A percentile compares a stretch with the other conserved stretches of the same genome.
phyloP scores from a whole-genome alignment of 2,329 filamentous ascomycete species.

The Claviceps purpurea region DNA sequence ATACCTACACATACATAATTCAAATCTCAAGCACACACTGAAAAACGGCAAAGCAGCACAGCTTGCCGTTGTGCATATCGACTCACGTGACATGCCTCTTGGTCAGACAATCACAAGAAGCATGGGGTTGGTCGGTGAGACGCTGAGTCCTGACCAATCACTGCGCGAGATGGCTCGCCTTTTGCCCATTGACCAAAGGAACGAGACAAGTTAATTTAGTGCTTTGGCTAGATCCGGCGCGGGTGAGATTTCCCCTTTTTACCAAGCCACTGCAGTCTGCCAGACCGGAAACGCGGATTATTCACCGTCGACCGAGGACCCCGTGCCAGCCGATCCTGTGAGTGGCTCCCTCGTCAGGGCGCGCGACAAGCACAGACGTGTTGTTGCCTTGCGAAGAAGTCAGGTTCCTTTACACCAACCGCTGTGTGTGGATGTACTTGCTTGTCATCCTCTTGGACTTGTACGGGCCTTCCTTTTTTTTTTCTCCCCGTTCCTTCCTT shows the following conservation, averaged over 20 bases:
- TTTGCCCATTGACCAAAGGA: neutral
- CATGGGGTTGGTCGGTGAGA: neutral
- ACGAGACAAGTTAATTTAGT: neutral
- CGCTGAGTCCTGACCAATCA: neutral
- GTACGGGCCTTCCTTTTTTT: neutral
- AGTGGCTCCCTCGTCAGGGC: neutral
- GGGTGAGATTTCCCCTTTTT: slow-evolving; percentile 20
- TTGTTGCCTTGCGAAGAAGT: neutral
- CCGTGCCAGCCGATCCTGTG: neutral
- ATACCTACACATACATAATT: too few species aligned
- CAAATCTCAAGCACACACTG: too few species aligned
- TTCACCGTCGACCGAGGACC: slow-evolving; percentile 1
- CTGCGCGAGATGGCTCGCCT: neutral
- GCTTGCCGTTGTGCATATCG: too few species aligned
- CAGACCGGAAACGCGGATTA: slow-evolving; percentile 6
- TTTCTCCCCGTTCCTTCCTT: slow-evolving; percentile 5
- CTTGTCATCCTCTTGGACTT: slow-evolving; percentile 1
- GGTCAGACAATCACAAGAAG: too few species aligned
- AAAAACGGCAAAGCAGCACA: too few species aligned
- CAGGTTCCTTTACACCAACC: neutral
- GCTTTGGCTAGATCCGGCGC: neutral
- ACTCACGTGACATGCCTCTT: too few species aligned
- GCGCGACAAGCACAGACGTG: neutral
- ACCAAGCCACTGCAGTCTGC: slow-evolving; percentile 2
- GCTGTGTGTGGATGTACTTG: neutral